Evolutionary conservation across 2,329 filamentous ascomycete genomes (phyloP), one percentile per base, ranked within the genome.

Genomic region (Cercospora brassicicola): DNA sequence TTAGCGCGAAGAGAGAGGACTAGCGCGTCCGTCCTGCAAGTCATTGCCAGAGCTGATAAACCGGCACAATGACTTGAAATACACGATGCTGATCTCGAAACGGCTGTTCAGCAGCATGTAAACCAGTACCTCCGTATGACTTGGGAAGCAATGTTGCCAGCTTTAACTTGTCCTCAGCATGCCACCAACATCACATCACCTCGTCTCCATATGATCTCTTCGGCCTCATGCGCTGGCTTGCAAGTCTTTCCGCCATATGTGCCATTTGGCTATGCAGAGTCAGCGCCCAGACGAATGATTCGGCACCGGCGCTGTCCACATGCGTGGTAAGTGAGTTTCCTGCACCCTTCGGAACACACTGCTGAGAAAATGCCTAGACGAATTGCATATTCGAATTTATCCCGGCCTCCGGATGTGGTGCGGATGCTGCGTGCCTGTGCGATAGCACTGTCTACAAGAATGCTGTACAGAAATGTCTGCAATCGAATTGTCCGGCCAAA

Each of bases 371-470:
- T 33, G 26, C 23, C 53, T 23, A 65, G 63, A 65, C 63, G 33
- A 59, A 56, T 10, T 65, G 63, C 28, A 60, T 65, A 8, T 45
- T 65, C 26, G 36, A 65, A 18, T 59, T 48, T 15, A 51, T 65
- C 15, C 63, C 63, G 20, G 45, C 56, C 20, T 65, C 63, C 18
- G 63, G 63, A 36, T 66, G 64, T 48, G 78, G 36, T 18, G 56
- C 64, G 48, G 39, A 66, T 66, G 48, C 59, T 18, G 33, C 59
- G 23, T 66, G 64, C 31, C 33, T 66, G 10, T 66, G 64, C 48
- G 28, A 20, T 28, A 59, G 48, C 31, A 20, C 26, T 3, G 5
- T 48, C 10, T 66, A 59, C 33, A 57, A 20, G 30, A 42, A 45
- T 4, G 39, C 59, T 30, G 51, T 66, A 8, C 31, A 62, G 28